These are phyloP conservation scores for Emydomyces testavorans DNA, from an alignment of 2,329 filamentous ascomycete species.

Conservation along the genomic window DNA sequence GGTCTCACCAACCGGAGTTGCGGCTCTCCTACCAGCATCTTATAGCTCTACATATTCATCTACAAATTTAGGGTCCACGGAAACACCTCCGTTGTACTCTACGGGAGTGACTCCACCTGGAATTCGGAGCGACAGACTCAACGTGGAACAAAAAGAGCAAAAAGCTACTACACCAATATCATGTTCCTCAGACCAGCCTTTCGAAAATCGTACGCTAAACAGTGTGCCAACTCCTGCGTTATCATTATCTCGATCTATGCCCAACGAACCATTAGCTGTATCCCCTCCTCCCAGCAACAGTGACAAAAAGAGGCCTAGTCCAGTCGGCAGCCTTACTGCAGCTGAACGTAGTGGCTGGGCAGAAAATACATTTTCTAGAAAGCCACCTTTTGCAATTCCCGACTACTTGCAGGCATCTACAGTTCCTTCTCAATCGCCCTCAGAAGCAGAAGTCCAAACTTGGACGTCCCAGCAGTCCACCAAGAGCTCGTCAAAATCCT, in stretches of 20 bases:
- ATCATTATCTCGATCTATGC: slow-evolving; percentile 37
- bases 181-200: slow-evolving; percentile 34
- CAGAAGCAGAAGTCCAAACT: slow-evolving; percentile 32
- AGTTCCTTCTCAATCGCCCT: slow-evolving; percentile 24
- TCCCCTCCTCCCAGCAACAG: slow-evolving; percentile 29
- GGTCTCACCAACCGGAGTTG: slow-evolving; percentile 25
- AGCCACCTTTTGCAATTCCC: slow-evolving; percentile 22
- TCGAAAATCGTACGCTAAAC: slow-evolving; percentile 31
- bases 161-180: slow-evolving; percentile 32
- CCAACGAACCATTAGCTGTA: slow-evolving; percentile 34
- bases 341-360: slow-evolving; percentile 24
- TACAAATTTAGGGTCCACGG: slow-evolving; percentile 40
- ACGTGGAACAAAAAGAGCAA: slow-evolving; percentile 33
- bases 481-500: slow-evolving; percentile 10
- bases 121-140: slow-evolving; percentile 32
- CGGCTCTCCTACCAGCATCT: slow-evolving; percentile 21
- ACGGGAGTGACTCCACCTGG: slow-evolving; percentile 43
- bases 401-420: slow-evolving; percentile 25
- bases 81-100: slow-evolving; percentile 42
- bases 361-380: slow-evolving; percentile 18
- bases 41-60: slow-evolving; percentile 43
- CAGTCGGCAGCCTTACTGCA: slow-evolving; percentile 28
- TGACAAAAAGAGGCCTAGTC: slow-evolving; percentile 30
- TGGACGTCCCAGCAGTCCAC: slow-evolving; percentile 21
- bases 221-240: slow-evolving; percentile 35